These are phyloP conservation scores for Phytophthora pluvialis DNA, from an alignment of 352 stramenopile species.

Conservation along the genomic window DNA sequence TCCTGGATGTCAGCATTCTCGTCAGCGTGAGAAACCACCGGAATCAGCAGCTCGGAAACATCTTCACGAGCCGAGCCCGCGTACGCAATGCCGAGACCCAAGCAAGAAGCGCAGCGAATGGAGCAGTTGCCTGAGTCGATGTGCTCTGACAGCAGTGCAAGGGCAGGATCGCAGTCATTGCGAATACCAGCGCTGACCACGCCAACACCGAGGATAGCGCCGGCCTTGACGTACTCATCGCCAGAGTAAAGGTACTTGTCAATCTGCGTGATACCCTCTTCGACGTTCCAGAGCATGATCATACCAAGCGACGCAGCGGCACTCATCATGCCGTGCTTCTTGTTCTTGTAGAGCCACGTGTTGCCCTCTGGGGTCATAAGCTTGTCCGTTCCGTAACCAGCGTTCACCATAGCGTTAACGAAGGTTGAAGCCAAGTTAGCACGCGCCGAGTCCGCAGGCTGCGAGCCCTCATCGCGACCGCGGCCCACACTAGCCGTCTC, in stretches of 20 bases:
- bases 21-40: conserved; percentile 91
- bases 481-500: conserved; percentile 92
- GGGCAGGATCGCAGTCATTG: conserved; percentile 97
- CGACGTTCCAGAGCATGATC: conserved; percentile 99
- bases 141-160: conserved; percentile 97
- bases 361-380: conserved; percentile 94
- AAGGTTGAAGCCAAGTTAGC: conserved; percentile 99
- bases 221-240: conserved; percentile 98
- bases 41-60: conserved; percentile 96
- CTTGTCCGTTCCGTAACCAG: conserved; percentile 98
- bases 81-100: conserved; percentile 98
- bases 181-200: conserved; percentile 94
- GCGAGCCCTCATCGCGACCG: conserved; percentile 66
- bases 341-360: conserved; percentile 99
- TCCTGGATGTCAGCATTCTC: conserved; percentile 94
- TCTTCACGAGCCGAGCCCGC: conserved; percentile 96
- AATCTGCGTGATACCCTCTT: conserved; percentile 99
- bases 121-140: conserved; percentile 95
- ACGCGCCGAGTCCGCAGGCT: conserved; percentile 95
- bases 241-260: conserved; percentile 99
- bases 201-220: conserved; percentile 97
- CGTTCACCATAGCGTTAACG: conserved; percentile 99
- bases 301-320: conserved; percentile 97
- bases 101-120: conserved; percentile 95
- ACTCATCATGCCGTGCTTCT: conserved; percentile 99